Evolutionary conservation across 139 green algal species (phyloP), one percentile per base, ranked within the genome.

Genomic region (Gonium pectorale): DNA sequence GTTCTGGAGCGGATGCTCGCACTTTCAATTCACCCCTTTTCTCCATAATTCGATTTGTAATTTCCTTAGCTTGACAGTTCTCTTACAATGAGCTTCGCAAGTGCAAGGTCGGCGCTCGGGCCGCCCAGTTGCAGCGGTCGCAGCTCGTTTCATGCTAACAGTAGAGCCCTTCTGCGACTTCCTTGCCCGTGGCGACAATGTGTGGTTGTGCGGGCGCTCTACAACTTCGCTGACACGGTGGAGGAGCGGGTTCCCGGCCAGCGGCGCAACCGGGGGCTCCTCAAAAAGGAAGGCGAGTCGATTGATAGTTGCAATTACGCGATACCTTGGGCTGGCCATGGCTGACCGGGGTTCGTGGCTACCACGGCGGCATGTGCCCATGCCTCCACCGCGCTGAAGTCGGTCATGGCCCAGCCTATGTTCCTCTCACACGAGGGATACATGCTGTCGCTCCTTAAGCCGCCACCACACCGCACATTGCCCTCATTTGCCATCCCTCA

Each of bases 181-280:
- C 38, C 13, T 56, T 33, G 3, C 49, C 13, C 13, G 13, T 13
- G 67, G 22, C 11, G 8, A 3, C n/a, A 74, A 2, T 19, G 6
- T 5, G 0, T n/a, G 4, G 40, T 43, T 11, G 40, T 62, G 6
- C 13, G 9, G 11, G 40, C 59, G 17, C 15, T 60, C 4, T 86
- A 80, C 80, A 78, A 80, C 29, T 86, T 86, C 27, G 31, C 80
- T 11, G 70, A 79, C 26, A 15, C 68, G 1, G 52, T 38, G 5
- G 70, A 68, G 38, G 70, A 60, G 17, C 67, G 80, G 5, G 24
- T 73, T 0, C 67, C 67, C 0, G 80, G 80, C 22, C n/a, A 64
- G 29, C 56, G 80, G 38, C 68, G 80, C 21, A 86, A 86, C 27
- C 35, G 80, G 1, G 52, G 54, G 4, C 0, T 31, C 0, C 27